Base-by-base conservation (phyloP, 2,329 filamentous ascomycete genomes). In the Beauveria medogensis region DNA sequence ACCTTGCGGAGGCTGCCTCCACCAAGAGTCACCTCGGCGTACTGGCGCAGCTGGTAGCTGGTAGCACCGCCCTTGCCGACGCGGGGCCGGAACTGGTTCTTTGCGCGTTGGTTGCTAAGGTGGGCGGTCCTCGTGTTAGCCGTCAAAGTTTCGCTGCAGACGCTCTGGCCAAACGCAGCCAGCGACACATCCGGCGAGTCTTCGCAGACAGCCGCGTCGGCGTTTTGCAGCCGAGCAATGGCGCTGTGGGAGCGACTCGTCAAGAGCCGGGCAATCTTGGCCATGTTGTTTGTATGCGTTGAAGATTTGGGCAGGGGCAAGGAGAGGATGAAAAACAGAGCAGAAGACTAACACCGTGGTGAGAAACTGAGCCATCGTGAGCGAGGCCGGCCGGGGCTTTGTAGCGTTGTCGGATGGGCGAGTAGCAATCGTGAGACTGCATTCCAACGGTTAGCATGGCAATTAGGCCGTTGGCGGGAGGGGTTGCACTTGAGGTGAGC, bases 1-100 rank as follows among this genome's bases (percentile, higher is more conserved):
- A 96, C 92, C 79, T 99, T 97, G 69, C 92, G 86, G 76, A 99
- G 78, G 75, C 92, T 97, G 54, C 94, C 94, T 68, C 91, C 95
- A 41, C 94, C 94, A 43, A 99, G 82, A 12, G 94, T 99, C 51
- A 95, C 94, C 75, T 99, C 95, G 57, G 94, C 94, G 81, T 97
- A 99, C 75, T 99, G 94, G 75, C 94, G 89, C 67, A 99, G 81
- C 77, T 97, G 94, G 79, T 96, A 96, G 83, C 81, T 84, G 28
- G 82, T 95, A 68, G 86, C 90, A 59, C 91, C 95, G 62, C 92
- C 92, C 74, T 94, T 95, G 70, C 88, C 89, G 64, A 88, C 88
- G 70, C 92, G 90, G 43, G 93, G 91, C 72, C 92, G 91, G 80
- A 97, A 97, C 67, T 94, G 90, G 70, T 90, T 92, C 75, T 90